Conservation (phyloP, 2,329 filamentous ascomycete genomes). For the Aspergillus puulaauensis region DNA sequence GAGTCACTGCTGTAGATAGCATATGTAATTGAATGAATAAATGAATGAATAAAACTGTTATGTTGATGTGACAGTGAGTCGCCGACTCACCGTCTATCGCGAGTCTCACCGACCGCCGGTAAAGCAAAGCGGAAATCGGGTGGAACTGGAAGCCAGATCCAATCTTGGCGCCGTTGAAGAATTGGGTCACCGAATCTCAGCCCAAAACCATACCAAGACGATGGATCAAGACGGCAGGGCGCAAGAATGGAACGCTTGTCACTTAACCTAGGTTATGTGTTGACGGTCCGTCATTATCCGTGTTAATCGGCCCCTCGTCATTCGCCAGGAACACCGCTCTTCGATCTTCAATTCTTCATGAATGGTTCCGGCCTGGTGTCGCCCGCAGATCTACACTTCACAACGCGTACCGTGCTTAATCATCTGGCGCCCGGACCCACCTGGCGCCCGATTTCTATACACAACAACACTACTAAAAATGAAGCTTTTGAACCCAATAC, state of each 20-base stretch:
- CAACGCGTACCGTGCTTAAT: no score
- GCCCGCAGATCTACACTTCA: conserved; percentile 9
- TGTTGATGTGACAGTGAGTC: not conserved
- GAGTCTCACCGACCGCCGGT: conserved; percentile 1
- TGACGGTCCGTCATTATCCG: not conserved
- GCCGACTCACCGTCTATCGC: no score
- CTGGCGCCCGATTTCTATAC: no score
- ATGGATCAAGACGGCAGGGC: no score
- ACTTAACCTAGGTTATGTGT: not conserved
- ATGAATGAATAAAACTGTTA: not conserved
- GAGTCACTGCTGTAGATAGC: conserved; percentile 29
- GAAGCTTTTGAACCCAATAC: no score
- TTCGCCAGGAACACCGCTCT: not conserved
- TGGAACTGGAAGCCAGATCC: not conserved
- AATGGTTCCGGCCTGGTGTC: not conserved
- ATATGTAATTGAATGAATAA: not conserved
- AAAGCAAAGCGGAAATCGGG: not conserved
- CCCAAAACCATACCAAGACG: no score
- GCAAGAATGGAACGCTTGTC: no score
- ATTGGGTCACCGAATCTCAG: no score
- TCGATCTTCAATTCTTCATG: not conserved
- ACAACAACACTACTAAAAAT: no score
- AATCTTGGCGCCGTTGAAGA: no score
- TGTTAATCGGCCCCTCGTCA: not conserved
- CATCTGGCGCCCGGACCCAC: no score